Percentiles rank a stretch among this genome's conserved stretches.
Conservation (phyloP, 768 basidiomycete genomes). For the Phylloporus scabripes region DNA sequence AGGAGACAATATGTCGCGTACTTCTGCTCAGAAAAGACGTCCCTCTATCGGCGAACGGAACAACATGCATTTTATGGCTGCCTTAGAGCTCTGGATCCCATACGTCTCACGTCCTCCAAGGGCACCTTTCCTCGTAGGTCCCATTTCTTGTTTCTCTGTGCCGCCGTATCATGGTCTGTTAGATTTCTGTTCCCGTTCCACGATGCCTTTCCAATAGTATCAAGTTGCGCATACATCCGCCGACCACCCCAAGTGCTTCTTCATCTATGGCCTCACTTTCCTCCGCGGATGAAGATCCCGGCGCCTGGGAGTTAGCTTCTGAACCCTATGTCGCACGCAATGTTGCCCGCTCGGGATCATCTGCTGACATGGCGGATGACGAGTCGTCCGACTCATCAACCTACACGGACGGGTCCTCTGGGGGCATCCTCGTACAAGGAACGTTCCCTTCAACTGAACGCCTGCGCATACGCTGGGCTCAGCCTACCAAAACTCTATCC, state of each 20-base stretch:
- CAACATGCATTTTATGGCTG: conserved; percentile 72
- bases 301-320: conserved; percentile 69
- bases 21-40: conserved; percentile 38
- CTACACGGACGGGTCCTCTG: conserved; percentile 43
- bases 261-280: conserved; percentile 72
- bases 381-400: conserved; percentile 72
- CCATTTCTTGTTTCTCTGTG: background rate
- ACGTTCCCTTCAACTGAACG: conserved; percentile 75
- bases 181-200: conserved; percentile 76
- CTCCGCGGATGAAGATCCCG: conserved; percentile 64
- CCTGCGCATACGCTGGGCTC: conserved; percentile 74
- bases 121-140: conserved; percentile 66
- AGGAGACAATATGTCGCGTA: conserved; percentile 19
- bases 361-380: conserved; percentile 72
- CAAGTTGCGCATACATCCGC: conserved; percentile 68
- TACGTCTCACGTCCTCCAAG: conserved; percentile 61
- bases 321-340: conserved; percentile 70
- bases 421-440: conserved; percentile 66
- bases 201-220: conserved; percentile 75
- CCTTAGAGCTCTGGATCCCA: conserved; percentile 71
- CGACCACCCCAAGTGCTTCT: conserved; percentile 41
- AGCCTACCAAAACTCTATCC: conserved; percentile 45
- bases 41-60: conserved; percentile 53
- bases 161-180: conserved; percentile 8
- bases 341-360: conserved; percentile 51